Evolutionary conservation across 495 filamentous ascomycete species (phyloP), one percentile per base, ranked within the genome.

Genomic region (Beverwykella pulmonaria): DNA sequence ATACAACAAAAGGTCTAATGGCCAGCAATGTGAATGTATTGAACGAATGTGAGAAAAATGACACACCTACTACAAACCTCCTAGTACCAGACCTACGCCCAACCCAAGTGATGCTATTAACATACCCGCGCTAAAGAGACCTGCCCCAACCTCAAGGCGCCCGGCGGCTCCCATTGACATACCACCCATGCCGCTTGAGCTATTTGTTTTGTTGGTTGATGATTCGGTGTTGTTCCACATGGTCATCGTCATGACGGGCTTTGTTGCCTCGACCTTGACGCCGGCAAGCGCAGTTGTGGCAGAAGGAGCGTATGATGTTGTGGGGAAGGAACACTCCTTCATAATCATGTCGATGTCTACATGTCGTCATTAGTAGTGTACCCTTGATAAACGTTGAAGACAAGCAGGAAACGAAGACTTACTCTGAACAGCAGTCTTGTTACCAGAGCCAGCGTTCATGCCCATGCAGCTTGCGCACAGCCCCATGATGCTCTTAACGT

Each of bases 391-490:
- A 10, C 8, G 3, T 12, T 44, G 8, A n/a, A 44, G 19, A 26
- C 12, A 30, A 23, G 19, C 9, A 8, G 48, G 17, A 49, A 7
- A 52, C 9, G 48, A n/a, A n/a, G n/a, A 10, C 48, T 22, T 12
- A 52, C 48, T 52, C 19, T 46, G 20, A 22, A 47, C 25, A 27
- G 36, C 41, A 19, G 36, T 46, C 9, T 47, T 26, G 22, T 48
- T 32, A 8, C 20, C 20, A 17, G 5, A 8, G 6, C 55, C 32
- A 58, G 36, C 56, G 10, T 59, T 59, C 23, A 23, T 17, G 9
- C 20, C 25, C 56, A 59, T 59, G 27, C 56, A 59, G 25, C 56
- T 59, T 26, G 56, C n/a, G 25, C 56, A 59, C 20, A 59, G 26
- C 4, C 36, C 36, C 56, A 59, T 59, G 19, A 59, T 39, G 4